Evolutionary conservation across 495 filamentous ascomycete genomes (phyloP).

Genomic region (Annulohypoxylon stygium): DNA sequence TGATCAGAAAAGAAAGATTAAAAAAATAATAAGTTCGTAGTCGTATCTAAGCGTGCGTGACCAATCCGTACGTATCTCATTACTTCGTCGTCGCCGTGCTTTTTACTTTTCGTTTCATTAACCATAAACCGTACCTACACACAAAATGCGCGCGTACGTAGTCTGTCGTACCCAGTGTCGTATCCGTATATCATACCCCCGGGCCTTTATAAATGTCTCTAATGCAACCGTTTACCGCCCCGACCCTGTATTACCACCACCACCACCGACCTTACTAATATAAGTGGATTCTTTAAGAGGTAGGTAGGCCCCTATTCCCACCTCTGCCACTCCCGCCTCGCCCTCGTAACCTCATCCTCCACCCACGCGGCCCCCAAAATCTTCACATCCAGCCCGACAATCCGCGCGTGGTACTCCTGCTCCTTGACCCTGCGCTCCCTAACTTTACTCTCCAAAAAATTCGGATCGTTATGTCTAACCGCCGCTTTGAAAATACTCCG

Average conservation of each 20-base stretch:
- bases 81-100: slow-evolving; percentile 31
- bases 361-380: slow-evolving; percentile 61
- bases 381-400: slow-evolving; percentile 54
- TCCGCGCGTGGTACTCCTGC: slow-evolving; percentile 48
- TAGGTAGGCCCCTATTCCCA: slow-evolving; percentile 59
- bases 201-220: slow-evolving; percentile 4
- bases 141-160: slow-evolving; percentile 3
- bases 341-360: slow-evolving; percentile 61
- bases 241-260: neutral
- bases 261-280: neutral
- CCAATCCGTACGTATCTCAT: slow-evolving; percentile 35
- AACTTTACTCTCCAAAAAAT: slow-evolving; percentile 64
- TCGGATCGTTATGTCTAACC: slow-evolving; percentile 68
- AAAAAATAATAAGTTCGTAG: neutral
- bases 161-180: slow-evolving; percentile 24
- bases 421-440: slow-evolving; percentile 58
- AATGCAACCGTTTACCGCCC: slow-evolving; percentile 1
- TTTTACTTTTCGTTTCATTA: slow-evolving; percentile 15
- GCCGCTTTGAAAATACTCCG: slow-evolving; percentile 72
- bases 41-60: neutral
- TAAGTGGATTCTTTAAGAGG: too few relatives aligned
- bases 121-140: slow-evolving; percentile 25
- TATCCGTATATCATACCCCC: slow-evolving; percentile 9
- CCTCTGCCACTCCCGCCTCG: slow-evolving; percentile 66
- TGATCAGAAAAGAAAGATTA: neutral